These are phyloP conservation scores for Phycomyces nitens DNA, from an alignment of 192 early-diverging fungal species.

Conservation along the genomic window DNA sequence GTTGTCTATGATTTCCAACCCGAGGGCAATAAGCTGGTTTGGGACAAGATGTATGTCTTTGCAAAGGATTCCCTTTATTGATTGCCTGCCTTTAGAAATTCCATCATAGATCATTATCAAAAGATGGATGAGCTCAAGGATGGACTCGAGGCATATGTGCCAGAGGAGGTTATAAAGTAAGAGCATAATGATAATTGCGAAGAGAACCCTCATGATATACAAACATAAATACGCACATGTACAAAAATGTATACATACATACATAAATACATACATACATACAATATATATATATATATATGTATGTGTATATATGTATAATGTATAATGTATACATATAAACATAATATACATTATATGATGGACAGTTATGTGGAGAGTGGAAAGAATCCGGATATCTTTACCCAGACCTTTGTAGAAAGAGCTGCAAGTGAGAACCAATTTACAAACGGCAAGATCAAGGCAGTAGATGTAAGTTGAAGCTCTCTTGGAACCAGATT, in stretches of 20 bases:
- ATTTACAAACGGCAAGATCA: slow-evolving; percentile 52
- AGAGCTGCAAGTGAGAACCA: slow-evolving; percentile 52
- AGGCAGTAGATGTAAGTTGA: slow-evolving; percentile 42
- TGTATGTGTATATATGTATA: too few species aligned
- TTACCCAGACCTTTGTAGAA: slow-evolving; percentile 50
- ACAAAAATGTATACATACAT: neutral
- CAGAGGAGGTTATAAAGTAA: slow-evolving; percentile 53
- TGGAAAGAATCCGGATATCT: slow-evolving; percentile 51
- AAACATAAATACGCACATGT: neutral
- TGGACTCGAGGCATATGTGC: slow-evolving; percentile 42
- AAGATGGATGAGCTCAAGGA: slow-evolving; percentile 41
- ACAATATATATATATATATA: too few species aligned
- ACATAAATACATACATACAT: neutral
- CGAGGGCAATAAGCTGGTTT: slow-evolving; percentile 41
- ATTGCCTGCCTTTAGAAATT: slow-evolving; percentile 23
- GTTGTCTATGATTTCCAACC: slow-evolving; percentile 55
- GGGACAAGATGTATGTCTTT: slow-evolving; percentile 48
- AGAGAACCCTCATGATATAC: neutral
- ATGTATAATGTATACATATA: neutral
- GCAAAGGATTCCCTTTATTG: too few species aligned
- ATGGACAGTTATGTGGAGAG: slow-evolving; percentile 44
- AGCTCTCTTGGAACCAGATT: too few species aligned
- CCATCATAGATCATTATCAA: slow-evolving; percentile 30
- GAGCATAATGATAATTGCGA: neutral
- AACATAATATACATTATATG: neutral